Evolutionary conservation across 2,329 filamentous ascomycete species (phyloP).

Genomic region (Claviceps spartinae): DNA sequence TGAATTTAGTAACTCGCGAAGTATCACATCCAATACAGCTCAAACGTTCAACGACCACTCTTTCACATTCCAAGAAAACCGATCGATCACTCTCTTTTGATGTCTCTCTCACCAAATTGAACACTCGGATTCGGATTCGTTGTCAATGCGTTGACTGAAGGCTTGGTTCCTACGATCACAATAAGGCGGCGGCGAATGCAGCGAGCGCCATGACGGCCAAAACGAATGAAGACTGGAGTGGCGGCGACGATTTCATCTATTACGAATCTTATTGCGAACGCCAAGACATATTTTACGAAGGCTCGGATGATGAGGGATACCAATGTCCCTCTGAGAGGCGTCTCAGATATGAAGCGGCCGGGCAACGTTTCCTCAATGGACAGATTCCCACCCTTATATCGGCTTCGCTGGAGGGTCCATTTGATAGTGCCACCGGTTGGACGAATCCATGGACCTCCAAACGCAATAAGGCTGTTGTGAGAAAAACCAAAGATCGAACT

Average conservation of each 20-base stretch:
- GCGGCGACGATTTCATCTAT: slow-evolving; percentile 26
- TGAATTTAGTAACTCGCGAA: neutral
- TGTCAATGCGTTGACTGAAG: neutral
- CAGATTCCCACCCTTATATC: slow-evolving; percentile 43
- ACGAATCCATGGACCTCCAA: slow-evolving; percentile 19
- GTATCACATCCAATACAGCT: neutral
- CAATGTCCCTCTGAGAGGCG: slow-evolving; percentile 31
- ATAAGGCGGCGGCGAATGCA: neutral
- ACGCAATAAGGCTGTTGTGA: neutral
- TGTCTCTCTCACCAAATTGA: neutral
- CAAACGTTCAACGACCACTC: neutral
- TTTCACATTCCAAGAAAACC: neutral
- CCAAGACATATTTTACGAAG: slow-evolving; percentile 37
- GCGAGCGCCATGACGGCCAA: neutral
- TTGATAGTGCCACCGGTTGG: slow-evolving; percentile 26
- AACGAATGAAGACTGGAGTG: slow-evolving; percentile 10
- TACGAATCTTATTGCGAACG: slow-evolving; percentile 28
- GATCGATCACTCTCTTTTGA: neutral
- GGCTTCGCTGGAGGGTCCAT: slow-evolving; percentile 47
- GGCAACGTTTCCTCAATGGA: slow-evolving; percentile 43
- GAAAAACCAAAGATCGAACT: neutral
- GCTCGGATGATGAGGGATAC: slow-evolving; percentile 46
- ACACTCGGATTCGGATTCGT: neutral
- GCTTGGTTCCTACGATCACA: neutral
- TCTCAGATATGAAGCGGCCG: slow-evolving; percentile 44